Percentiles rank a stretch among this genome's conserved stretches.
Evolutionary conservation across 208 protist species (phyloP).

Genomic region (Acanthamoeba sp.): DNA sequence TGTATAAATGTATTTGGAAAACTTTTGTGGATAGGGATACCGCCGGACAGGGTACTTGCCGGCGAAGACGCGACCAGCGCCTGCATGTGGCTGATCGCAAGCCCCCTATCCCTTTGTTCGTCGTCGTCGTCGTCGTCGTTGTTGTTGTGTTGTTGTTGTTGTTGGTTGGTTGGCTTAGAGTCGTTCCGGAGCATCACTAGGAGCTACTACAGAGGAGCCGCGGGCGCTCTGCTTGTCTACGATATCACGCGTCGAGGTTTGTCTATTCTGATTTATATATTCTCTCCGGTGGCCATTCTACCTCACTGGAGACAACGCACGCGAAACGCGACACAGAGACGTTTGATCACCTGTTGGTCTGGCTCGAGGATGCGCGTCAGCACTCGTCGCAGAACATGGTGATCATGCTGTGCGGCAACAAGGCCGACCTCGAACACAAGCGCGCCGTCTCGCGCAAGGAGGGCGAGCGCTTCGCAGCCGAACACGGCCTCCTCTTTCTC

Average conservation of each 20-base stretch:
- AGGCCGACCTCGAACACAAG: slow-evolving; percentile 97
- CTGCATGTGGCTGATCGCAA: too few species aligned
- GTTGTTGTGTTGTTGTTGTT: background rate
- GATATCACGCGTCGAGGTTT: slow-evolving; percentile 95
- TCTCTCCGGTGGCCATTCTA: too few species aligned
- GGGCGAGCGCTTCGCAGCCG: slow-evolving; percentile 96
- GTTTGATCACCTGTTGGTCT: slow-evolving; percentile 97
- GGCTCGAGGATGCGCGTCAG: slow-evolving; percentile 97
- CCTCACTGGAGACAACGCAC: background rate
- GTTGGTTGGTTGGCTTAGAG: slow-evolving; percentile 90
- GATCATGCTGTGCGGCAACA: slow-evolving; percentile 99
- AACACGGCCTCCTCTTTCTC: slow-evolving; percentile 97
- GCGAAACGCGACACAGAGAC: slow-evolving; percentile 90
- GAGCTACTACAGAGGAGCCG: slow-evolving; percentile 99
- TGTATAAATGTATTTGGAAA: too few species aligned
- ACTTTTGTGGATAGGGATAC: background rate
- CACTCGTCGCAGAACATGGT: slow-evolving; percentile 97
- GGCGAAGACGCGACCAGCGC: background rate
- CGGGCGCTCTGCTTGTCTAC: slow-evolving; percentile 98
- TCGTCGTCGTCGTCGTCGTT: background rate
- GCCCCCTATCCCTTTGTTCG: too few species aligned
- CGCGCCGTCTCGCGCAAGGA: slow-evolving; percentile 96
- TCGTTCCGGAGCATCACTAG: slow-evolving; percentile 99
- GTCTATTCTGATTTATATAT: too few species aligned
- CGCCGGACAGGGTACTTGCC: background rate